A percentile compares a stretch with the other conserved stretches of the same genome.
Evolutionary conservation across 306 rosid genomes (phyloP).

Genomic region (Ochetophila trinervis): DNA sequence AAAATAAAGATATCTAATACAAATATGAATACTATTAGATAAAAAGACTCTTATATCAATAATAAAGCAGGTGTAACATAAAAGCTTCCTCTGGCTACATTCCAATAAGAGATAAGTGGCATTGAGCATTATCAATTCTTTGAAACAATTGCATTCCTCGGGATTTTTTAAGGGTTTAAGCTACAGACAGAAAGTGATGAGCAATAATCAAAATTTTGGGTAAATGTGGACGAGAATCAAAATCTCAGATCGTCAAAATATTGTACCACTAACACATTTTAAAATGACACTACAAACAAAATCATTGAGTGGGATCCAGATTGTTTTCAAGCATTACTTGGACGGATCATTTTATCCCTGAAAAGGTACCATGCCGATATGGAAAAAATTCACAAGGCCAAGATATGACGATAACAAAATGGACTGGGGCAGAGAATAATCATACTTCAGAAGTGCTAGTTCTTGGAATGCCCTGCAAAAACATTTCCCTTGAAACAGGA

Average conservation of each 20-base stretch:
- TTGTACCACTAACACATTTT: not conserved
- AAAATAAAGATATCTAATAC: no score
- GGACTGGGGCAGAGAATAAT: conserved; percentile 25
- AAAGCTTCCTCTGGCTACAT: not conserved
- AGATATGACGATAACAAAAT: conserved; percentile 1
- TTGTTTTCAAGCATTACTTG: not conserved
- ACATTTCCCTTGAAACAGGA: conserved; percentile 47
- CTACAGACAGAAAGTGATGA: not conserved
- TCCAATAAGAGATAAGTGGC: not conserved
- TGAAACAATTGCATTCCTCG: conserved; percentile 18
- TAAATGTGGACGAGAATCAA: conserved; percentile 2
- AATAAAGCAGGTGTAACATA: not conserved
- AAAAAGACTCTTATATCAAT: no score
- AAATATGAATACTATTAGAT: no score
- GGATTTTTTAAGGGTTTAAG: conserved; percentile 19
- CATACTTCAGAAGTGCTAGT: conserved; percentile 33
- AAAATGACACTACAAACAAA: not conserved
- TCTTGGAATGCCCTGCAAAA: conserved; percentile 75
- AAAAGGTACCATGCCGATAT: not conserved
- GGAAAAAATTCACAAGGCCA: not conserved
- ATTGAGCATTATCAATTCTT: conserved; percentile 2
- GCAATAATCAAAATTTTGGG: conserved; percentile 17
- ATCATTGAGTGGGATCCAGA: not conserved
- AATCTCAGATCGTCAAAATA: conserved; percentile 15
- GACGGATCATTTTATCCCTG: not conserved